Conservation (phyloP, 768 basidiomycete genomes). For the Gautieria morchelliformis region DNA sequence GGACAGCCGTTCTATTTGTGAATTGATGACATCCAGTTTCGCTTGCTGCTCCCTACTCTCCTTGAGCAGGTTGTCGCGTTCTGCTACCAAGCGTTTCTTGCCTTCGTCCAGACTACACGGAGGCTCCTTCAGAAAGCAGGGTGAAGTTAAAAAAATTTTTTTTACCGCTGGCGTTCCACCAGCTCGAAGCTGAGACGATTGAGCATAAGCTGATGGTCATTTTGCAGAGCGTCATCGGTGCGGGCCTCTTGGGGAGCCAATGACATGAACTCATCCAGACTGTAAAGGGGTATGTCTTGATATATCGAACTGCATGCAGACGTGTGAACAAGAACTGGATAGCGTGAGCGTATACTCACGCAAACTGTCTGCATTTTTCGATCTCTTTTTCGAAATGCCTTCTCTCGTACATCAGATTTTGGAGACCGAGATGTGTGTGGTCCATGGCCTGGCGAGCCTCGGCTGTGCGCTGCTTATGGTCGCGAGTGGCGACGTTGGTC, state of each 20-base stretch:
- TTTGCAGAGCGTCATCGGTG: slow-evolving; percentile 47
- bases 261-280: slow-evolving; percentile 53
- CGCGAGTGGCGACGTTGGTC: slow-evolving; percentile 60
- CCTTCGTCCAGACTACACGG: slow-evolving; percentile 55
- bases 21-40: slow-evolving; percentile 70
- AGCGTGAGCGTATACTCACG: slow-evolving; percentile 38
- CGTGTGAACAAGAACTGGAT: background rate
- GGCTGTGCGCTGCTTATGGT: slow-evolving; percentile 60
- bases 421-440: slow-evolving; percentile 74
- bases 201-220: slow-evolving; percentile 80
- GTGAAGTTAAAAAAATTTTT: slow-evolving; percentile 13
- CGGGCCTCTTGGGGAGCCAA: slow-evolving; percentile 64
- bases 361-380: slow-evolving; percentile 86
- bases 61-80: slow-evolving; percentile 74
- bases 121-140: background rate
- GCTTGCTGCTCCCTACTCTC: slow-evolving; percentile 64
- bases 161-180: slow-evolving; percentile 76
- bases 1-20: slow-evolving; percentile 65
- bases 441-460: slow-evolving; percentile 85
- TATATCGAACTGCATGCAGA: slow-evolving; percentile 58
- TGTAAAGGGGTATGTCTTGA: slow-evolving; percentile 74
- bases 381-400: slow-evolving; percentile 87
- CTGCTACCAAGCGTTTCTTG: slow-evolving; percentile 54
- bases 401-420: slow-evolving; percentile 84
- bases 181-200: slow-evolving; percentile 83